phyloP scores from a whole-genome alignment of 2,329 filamentous ascomycete species.

The Aspergillus sojae region DNA sequence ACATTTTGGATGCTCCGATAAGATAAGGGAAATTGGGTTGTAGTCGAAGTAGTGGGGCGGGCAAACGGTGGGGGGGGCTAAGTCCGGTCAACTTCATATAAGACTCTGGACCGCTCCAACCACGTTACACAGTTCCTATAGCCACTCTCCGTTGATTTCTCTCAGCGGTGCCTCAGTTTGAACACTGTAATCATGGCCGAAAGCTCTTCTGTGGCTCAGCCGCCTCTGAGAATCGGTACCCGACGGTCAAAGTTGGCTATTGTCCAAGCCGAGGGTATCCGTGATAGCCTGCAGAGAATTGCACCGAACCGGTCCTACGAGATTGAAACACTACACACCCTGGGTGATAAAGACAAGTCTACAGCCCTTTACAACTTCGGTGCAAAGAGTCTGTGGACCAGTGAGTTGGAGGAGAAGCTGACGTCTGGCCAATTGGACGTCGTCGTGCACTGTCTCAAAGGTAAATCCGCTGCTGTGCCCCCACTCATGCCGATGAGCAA shows the following conservation, averaged over 20 bases:
- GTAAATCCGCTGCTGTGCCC: background rate
- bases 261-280: background rate
- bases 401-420: slow-evolving; percentile 78
- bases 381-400: slow-evolving; percentile 64
- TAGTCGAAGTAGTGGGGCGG: too few species aligned
- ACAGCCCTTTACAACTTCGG: slow-evolving; percentile 72
- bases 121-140: too few species aligned
- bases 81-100: too few species aligned
- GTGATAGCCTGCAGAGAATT: background rate
- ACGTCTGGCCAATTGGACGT: slow-evolving; percentile 69
- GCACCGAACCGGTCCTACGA: background rate
- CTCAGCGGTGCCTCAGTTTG: too few species aligned
- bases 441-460: slow-evolving; percentile 82
- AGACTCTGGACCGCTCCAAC: too few species aligned
- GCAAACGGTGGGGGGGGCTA: too few species aligned
- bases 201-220: background rate
- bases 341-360: background rate
- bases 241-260: background rate
- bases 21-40: too few species aligned
- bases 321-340: background rate
- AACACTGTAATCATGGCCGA: too few species aligned
- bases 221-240: background rate
- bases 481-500: too few species aligned
- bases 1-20: too few species aligned
- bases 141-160: too few species aligned